Evolutionary conservation across 768 basidiomycete genomes (phyloP).

Genomic region (Suillus clintonianus): DNA sequence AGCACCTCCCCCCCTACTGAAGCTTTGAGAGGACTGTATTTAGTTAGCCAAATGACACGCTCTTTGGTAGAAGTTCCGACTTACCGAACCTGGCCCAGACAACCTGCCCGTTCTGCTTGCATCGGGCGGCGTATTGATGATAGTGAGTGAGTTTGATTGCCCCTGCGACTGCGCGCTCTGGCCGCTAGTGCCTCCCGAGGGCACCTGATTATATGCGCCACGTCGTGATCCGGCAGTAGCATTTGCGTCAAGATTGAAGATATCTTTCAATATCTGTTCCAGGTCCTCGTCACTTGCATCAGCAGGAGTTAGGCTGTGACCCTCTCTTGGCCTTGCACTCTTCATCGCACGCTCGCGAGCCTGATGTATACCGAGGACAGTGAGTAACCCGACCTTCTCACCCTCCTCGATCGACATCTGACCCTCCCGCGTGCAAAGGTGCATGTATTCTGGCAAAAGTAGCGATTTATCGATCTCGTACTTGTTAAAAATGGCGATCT

Average conservation of each 20-base stretch:
- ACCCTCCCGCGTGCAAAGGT: conserved; percentile 50
- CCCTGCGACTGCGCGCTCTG: background rate
- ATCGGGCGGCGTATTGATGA: too few relatives aligned
- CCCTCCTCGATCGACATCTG: conserved; percentile 60
- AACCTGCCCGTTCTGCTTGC: background rate
- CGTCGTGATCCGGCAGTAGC: background rate
- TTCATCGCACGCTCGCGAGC: conserved; percentile 50
- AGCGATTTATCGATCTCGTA: conserved; percentile 49
- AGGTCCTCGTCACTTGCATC: conserved; percentile 29
- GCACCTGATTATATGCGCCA: background rate
- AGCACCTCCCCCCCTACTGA: background rate
- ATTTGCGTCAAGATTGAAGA: conserved; percentile 28
- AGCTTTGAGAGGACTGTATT: background rate
- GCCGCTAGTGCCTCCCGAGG: background rate
- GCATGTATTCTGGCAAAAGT: conserved; percentile 52
- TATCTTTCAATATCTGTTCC: conserved; percentile 27
- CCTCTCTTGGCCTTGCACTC: conserved; percentile 31
- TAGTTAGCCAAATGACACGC: background rate
- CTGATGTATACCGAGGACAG: conserved; percentile 50
- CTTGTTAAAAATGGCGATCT: conserved; percentile 58
- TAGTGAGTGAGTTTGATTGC: background rate
- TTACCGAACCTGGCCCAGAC: background rate
- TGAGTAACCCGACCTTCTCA: conserved; percentile 54
- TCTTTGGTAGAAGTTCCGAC: background rate
- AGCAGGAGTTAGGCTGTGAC: conserved; percentile 24